These are phyloP conservation scores for Hydrangea macrophylla DNA, from an alignment of 148 eudicot species.

Conservation along the genomic window DNA sequence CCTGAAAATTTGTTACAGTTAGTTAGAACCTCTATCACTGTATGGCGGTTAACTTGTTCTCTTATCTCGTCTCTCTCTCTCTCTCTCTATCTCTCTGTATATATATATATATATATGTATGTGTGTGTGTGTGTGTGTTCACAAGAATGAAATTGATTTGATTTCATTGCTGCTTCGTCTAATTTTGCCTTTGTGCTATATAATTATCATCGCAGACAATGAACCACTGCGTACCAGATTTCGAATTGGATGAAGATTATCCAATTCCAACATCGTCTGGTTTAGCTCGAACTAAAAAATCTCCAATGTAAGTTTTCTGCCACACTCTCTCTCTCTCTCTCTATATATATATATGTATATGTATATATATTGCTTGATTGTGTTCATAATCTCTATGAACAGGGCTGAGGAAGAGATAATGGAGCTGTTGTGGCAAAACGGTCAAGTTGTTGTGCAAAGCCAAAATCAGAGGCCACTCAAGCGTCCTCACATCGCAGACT, in stretches of 20 bases:
- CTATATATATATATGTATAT: background rate
- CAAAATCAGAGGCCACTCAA: constrained; percentile 33
- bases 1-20: too few relatives aligned
- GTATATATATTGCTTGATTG: too few relatives aligned
- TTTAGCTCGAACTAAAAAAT: constrained; percentile 29
- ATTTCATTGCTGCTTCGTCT: background rate
- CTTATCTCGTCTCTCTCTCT: background rate
- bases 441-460: constrained; percentile 45
- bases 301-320: constrained; percentile 20
- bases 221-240: constrained; percentile 55
- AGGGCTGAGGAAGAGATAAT: constrained; percentile 55
- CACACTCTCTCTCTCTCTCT: background rate
- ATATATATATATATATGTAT: background rate
- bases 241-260: constrained; percentile 48
- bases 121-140: too few relatives aligned
- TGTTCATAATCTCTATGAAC: too few relatives aligned
- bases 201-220: constrained; percentile 18
- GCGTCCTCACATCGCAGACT: constrained; percentile 23
- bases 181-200: background rate
- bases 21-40: background rate
- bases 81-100: background rate
- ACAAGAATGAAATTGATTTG: too few relatives aligned
- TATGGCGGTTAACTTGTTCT: background rate
- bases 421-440: constrained; percentile 69
- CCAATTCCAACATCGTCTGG: constrained; percentile 29